Evolutionary conservation across 805 yeast species (phyloP), one percentile per base, ranked within the genome.

Genomic region (Blastobotrys muscicola): DNA sequence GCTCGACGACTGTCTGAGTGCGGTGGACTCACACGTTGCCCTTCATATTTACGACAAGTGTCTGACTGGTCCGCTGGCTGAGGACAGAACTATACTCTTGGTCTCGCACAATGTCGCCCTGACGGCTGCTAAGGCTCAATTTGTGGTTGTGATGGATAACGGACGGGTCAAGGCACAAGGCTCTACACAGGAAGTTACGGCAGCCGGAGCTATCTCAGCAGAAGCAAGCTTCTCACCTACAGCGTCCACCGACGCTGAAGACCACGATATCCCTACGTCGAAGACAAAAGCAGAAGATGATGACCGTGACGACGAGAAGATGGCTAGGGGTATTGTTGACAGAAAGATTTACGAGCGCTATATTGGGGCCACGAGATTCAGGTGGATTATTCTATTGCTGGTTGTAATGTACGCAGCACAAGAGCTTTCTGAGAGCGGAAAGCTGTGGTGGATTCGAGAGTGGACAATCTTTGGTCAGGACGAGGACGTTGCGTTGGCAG

Each of bases 11-110:
- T 89, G 97, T 68, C 74, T 90, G 54, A 80, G 92, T 60, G 98
- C 98, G 42, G 97, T 90, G 43, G 98, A 90, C 62, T 82, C 96
- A 2, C 96, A 89, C 61, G 89, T 97, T 31, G 92, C 96, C 10
- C 73, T 82, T 43, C 87, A 92, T 78, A 85, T 89, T 49, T 92
- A 89, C 59, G 94, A 87, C 54, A 76, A 86, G 53, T 89, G 96
- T 65, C 82, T 90, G 42, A 72, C 84, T 39, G 97, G 97, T 41
- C 82, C 83, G 0, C 65, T 89, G 57, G 85, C 86, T 87, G 67
- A 71, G 30, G 75, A 76, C 49, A 80, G 97, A 69, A 90, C 97
- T 2, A 81, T 95, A 61, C 70, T 89, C 46, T 70, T 89, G 53
- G 96, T 90, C 3, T 85, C 97, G 2, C 97, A 90, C 66, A 90